phyloP scores from a whole-genome alignment of 129 eudicot species.

The Pulicaria dysenterica region DNA sequence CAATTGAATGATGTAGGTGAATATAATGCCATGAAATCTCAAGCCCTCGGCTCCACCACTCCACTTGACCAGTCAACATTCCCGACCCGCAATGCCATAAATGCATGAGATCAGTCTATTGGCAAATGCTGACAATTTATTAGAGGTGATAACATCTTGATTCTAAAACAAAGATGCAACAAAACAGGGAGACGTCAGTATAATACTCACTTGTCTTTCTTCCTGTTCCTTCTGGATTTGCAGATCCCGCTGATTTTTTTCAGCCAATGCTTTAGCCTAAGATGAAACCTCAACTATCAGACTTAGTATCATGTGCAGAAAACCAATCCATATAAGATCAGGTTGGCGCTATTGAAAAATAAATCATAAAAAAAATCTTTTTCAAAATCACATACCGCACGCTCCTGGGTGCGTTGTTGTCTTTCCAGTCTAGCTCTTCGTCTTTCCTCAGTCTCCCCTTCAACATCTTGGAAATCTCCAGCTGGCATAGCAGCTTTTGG shows the following conservation, averaged over 20 bases:
- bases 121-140: not conserved
- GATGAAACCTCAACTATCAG: slow-evolving; percentile 22
- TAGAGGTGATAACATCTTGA: not conserved
- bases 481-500: slow-evolving; percentile 59
- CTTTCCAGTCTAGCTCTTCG: slow-evolving; percentile 87
- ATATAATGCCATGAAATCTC: not conserved
- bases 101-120: not conserved
- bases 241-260: slow-evolving; percentile 85
- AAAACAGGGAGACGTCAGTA: slow-evolving; percentile 6
- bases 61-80: not conserved
- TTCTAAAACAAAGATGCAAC: slow-evolving; percentile 12
- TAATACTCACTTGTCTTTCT: slow-evolving; percentile 74
- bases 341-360: not conserved
- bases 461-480: slow-evolving; percentile 84
- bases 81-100: not conserved
- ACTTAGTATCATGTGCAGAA: slow-evolving; percentile 2
- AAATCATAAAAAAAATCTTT: not conserved
- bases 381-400: slow-evolving; percentile 67
- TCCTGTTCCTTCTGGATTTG: slow-evolving; percentile 80
- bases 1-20: not conserved
- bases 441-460: slow-evolving; percentile 89
- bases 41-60: not conserved
- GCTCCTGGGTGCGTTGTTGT: slow-evolving; percentile 91
- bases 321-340: slow-evolving; percentile 3
- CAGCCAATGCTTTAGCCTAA: slow-evolving; percentile 95